phyloP scores from a whole-genome alignment of 129 eudicot genomes.

The Escallonia rubra region DNA sequence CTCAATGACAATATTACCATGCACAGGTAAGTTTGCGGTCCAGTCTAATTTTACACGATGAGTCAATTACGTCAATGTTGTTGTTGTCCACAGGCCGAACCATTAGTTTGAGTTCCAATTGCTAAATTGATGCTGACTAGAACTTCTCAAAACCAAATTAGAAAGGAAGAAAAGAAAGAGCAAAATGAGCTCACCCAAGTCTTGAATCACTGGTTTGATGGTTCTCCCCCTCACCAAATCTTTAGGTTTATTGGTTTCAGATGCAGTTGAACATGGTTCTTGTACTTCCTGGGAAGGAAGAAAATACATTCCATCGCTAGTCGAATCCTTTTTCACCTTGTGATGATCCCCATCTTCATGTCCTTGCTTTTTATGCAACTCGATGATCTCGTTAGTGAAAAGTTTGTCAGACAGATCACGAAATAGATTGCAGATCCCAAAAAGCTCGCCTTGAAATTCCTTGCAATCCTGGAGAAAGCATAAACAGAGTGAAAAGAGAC shows the following conservation, averaged over 20 bases:
- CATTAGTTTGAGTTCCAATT: too few relatives aligned
- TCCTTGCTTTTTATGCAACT: conserved; percentile 55
- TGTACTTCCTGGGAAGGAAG: conserved; percentile 34
- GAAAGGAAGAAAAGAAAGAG: not conserved
- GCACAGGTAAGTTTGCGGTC: too few relatives aligned
- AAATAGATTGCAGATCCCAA: conserved; percentile 88
- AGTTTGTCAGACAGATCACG: conserved; percentile 90
- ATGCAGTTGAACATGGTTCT: conserved; percentile 17
- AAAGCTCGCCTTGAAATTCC: conserved; percentile 86
- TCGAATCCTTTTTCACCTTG: conserved; percentile 25
- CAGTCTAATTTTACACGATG: too few relatives aligned
- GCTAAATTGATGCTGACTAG: not conserved
- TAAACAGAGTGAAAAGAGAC: conserved; percentile 2
- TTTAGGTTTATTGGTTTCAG: conserved; percentile 17
- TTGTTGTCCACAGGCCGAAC: too few relatives aligned
- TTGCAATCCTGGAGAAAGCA: conserved; percentile 64
- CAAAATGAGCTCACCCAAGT: conserved; percentile 50
- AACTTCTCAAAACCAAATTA: not conserved
- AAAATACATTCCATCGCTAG: conserved; percentile 43
- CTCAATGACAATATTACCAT: too few relatives aligned
- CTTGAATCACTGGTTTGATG: conserved; percentile 29
- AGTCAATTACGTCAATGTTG: too few relatives aligned
- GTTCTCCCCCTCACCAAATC: conserved; percentile 18
- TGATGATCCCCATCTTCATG: conserved; percentile 17
- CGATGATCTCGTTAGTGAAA: conserved; percentile 87